phyloP scores from a whole-genome alignment of 73 alveolate genomes.

The Blepharisma stoltei region DNA sequence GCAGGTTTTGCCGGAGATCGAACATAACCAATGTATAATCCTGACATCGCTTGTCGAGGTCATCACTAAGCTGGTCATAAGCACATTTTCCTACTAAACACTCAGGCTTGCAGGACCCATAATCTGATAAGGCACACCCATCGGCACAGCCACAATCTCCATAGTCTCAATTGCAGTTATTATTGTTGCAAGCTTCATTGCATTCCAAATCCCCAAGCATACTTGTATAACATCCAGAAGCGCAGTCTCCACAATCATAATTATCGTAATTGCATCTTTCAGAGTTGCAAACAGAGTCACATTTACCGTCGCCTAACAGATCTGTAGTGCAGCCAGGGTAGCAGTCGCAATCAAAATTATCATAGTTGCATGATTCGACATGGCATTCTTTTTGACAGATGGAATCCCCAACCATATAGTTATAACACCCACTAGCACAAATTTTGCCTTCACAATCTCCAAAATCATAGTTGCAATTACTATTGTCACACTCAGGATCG shows the following conservation, averaged over 20 bases:
- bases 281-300: constrained; percentile 6
- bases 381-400: neutral
- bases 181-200: no score
- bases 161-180: no score
- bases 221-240: neutral
- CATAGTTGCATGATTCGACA: neutral
- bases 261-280: constrained; percentile 6
- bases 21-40: no score
- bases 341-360: neutral
- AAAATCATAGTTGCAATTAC: neutral
- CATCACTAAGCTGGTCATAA: no score
- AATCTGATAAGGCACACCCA: no score
- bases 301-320: neutral
- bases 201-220: no score
- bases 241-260: constrained; percentile 12
- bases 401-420: neutral
- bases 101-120: no score
- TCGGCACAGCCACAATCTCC: no score
- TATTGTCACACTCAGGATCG: constrained; percentile 7
- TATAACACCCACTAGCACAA: neutral
- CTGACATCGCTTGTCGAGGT: no score
- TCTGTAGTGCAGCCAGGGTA: neutral
- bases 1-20: no score
- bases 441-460: neutral
- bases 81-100: no score